Evolutionary conservation across 192 early-diverging fungal genomes (phyloP).

Genomic region (Jimgerdemannia lactiflua): DNA sequence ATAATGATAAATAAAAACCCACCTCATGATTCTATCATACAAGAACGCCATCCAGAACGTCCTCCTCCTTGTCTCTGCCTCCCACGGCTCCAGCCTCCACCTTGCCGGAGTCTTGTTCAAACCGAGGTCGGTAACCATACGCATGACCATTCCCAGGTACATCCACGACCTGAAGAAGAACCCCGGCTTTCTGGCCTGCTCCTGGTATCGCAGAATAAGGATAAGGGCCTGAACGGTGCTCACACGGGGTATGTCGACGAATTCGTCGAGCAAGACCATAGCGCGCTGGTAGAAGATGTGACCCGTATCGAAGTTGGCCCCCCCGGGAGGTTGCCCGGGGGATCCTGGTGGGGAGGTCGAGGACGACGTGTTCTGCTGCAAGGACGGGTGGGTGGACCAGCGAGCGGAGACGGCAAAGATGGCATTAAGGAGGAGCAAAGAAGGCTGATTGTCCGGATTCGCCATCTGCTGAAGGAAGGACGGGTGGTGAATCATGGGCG

Average conservation of each 20-base stretch:
- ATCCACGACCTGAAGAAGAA: slow-evolving; percentile 48
- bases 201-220: slow-evolving; percentile 51
- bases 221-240: slow-evolving; percentile 51
- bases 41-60: slow-evolving; percentile 28
- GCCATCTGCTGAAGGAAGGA: slow-evolving; percentile 44
- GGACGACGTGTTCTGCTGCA: not conserved
- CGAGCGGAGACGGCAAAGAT: slow-evolving; percentile 50
- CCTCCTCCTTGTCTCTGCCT: slow-evolving; percentile 22
- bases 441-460: slow-evolving; percentile 33
- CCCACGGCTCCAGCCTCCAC: not conserved
- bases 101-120: slow-evolving; percentile 10
- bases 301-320: not conserved
- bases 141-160: slow-evolving; percentile 31
- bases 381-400: slow-evolving; percentile 26
- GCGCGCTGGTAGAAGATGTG: slow-evolving; percentile 22
- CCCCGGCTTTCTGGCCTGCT: slow-evolving; percentile 38
- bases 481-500: slow-evolving; percentile 53
- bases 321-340: too few relatives aligned
- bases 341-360: not conserved
- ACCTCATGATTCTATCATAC: slow-evolving; percentile 33
- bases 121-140: slow-evolving; percentile 24
- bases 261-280: slow-evolving; percentile 39
- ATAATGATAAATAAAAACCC: not conserved
- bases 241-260: slow-evolving; percentile 44
- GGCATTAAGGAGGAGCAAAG: slow-evolving; percentile 47